Base-by-base conservation (phyloP, 306 rosid genomes). In the Fragaria iinumae region DNA sequence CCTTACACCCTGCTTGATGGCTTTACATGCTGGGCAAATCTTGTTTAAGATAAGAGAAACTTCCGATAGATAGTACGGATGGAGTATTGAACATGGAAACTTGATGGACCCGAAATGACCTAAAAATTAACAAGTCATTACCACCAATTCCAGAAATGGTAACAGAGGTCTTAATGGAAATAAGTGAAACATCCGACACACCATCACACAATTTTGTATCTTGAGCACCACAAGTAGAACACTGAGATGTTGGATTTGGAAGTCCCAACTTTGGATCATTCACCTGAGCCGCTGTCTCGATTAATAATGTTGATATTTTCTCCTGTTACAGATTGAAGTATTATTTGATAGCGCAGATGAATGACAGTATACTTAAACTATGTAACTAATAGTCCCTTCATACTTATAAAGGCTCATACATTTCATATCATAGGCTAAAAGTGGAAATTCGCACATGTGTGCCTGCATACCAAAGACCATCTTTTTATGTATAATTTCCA, bases 51-150 rank as follows among this genome's bases (percentile, higher is more conserved):
- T 89, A 62, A 85, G 85, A n/a, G 83, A 88, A 76, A 88, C 89
- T 87, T 96, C 97, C 39, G 96, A 80, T 62, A 91, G 80, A 84
- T 82, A 92, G 79, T 92, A 92, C 4, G 96, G 99, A 80, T 96
- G 93, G 71, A 91, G 85, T 57, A 92, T 76, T 11, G 87, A 47
- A 80, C 79, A 85, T 17, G 92, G 91, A 84, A 96, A 92, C 68
- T 85, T 80, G 77, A 96, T 91, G 20, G 75, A 84, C 69, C 99
- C 99, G 81, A 83, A 92, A 84, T 96, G 99, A 81, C 99, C 99
- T 96, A 85, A 78, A 86, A 84, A 77, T 79, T 44, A 25, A 67
- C n/a, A 29, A 65, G 50, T 74, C 50, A 73, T 87, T 65, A 88
- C 81, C 34, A 67, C 76, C 79, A 76, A 76, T 36, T 80, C 76